Conservation (phyloP, 1,284 basidiomycete genomes). For the Ceratobasidium sp. region DNA sequence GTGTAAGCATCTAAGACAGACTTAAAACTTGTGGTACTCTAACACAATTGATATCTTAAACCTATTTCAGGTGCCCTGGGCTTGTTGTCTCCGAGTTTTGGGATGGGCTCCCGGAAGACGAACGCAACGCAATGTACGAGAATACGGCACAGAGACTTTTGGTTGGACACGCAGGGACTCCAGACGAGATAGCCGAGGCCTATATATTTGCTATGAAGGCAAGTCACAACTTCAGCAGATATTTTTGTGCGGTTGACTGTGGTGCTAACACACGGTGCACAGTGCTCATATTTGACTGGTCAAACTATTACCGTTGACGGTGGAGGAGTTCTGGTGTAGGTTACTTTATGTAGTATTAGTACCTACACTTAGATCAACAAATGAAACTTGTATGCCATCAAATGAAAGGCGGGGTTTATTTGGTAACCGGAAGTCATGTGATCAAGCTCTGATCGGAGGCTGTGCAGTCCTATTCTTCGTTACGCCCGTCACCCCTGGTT, state of each 20-base stretch:
- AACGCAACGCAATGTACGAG: slow-evolving; percentile 13
- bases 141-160: neutral
- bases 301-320: slow-evolving; percentile 20
- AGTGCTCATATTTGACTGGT: slow-evolving; percentile 26
- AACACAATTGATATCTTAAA: neutral
- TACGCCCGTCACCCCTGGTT: no score
- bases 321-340: neutral
- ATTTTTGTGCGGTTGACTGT: neutral
- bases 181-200: slow-evolving; percentile 27
- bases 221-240: neutral
- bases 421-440: no score
- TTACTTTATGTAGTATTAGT: neutral
- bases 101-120: neutral
- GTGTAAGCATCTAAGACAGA: neutral
- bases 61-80: slow-evolving; percentile 5
- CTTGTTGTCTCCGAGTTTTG: slow-evolving; percentile 27
- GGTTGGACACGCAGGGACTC: slow-evolving; percentile 14
- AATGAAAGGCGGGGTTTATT: no score
- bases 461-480: no score
- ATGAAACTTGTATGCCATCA: no score
- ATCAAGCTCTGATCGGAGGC: no score
- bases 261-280: no score
- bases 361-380: no score
- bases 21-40: neutral
- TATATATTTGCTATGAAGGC: slow-evolving; percentile 41